Evolutionary conservation across 805 yeast species (phyloP).

Genomic region (Metschnikowia henanensis): DNA sequence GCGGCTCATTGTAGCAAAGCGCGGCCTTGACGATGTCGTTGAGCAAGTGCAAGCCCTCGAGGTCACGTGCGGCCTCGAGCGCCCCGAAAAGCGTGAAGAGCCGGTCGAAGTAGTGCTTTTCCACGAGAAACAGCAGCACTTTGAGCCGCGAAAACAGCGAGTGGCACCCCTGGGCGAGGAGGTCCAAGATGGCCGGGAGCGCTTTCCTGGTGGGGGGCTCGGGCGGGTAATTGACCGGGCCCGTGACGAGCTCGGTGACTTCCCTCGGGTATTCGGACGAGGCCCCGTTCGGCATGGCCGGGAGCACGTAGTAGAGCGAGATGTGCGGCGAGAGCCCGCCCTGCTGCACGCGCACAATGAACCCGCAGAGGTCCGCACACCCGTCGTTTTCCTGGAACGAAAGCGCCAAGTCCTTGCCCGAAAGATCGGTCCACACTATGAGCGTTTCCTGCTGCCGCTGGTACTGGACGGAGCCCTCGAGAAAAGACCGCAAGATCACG

Average conservation of each 20-base stretch:
- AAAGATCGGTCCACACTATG: constrained; percentile 89
- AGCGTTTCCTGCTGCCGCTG: constrained; percentile 94
- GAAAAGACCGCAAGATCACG: constrained; percentile 57
- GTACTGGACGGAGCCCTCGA: constrained; percentile 78
- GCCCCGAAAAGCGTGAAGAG: constrained; percentile 53
- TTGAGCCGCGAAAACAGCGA: constrained; percentile 64
- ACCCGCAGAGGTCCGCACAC: constrained; percentile 80
- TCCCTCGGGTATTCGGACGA: constrained; percentile 37
- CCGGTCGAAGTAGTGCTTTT: constrained; percentile 50
- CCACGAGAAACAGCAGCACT: constrained; percentile 55
- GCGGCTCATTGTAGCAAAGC: constrained; percentile 65
- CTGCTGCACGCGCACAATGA: constrained; percentile 67
- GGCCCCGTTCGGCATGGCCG: constrained; percentile 30
- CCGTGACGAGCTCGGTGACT: constrained; percentile 74
- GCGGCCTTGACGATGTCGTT: constrained; percentile 74
- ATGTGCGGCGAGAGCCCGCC: constrained; percentile 57
- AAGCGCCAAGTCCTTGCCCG: constrained; percentile 75
- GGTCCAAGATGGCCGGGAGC: constrained; percentile 53
- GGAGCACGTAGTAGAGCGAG: constrained; percentile 61
- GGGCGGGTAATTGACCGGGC: constrained; percentile 70
- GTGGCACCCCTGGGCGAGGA: constrained; percentile 58
- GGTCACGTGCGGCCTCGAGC: constrained; percentile 53
- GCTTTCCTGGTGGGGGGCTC: constrained; percentile 50
- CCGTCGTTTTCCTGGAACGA: constrained; percentile 93
- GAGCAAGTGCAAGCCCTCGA: constrained; percentile 60